Evolutionary conservation across 139 green algal species (phyloP), one percentile per base, ranked within the genome.

Genomic region (Micractinium conductrix): DNA sequence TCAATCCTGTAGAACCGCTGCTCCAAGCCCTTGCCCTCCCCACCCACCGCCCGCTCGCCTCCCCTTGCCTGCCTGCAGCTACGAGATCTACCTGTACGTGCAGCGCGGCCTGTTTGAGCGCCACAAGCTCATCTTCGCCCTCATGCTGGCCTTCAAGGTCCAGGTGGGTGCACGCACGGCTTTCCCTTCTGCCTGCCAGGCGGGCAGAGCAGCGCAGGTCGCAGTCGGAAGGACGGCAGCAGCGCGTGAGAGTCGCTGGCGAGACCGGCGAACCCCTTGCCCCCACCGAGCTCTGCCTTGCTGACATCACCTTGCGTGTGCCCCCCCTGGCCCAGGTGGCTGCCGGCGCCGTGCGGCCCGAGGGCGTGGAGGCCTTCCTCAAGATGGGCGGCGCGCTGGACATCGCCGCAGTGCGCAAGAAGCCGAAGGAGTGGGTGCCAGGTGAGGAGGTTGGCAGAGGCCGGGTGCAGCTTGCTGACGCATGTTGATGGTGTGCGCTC

Each of bases 51-150:
- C n/a, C n/a, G n/a, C n/a, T 38, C 19, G 9, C 8, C 53, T 40
- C 30, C 30, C 62, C 62, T 38, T 62, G 53, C 53, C 53, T 62
- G 53, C 12, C 4, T 78, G 42, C 70, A 78, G 70, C 24, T 98
- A 95, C 78, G 89, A 94, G 75, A 95, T 98, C 84, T 98, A 97
- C 92, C 81, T 96, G 19, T 98, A 98, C 90, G 92, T 98, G 65
- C 93, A 97, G 93, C 91, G 95, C 74, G 96, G 96, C 63, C 92
- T 98, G 73, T 99, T 98, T 91, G 96, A 99, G 92, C 90, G 93
- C n/a, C 94, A 99, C 93, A 98, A 98, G 92, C 83, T 97, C 62
- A 94, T 96, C 82, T 99, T 98, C 85, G 93, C 94, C 40, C 92
- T 98, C 42, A 98, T 98, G 94, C 91, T 98, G 62, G 93, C 96